These are phyloP conservation scores for Allium cepa DNA, from an alignment of 106 monocot species.

Conservation along the genomic window DNA sequence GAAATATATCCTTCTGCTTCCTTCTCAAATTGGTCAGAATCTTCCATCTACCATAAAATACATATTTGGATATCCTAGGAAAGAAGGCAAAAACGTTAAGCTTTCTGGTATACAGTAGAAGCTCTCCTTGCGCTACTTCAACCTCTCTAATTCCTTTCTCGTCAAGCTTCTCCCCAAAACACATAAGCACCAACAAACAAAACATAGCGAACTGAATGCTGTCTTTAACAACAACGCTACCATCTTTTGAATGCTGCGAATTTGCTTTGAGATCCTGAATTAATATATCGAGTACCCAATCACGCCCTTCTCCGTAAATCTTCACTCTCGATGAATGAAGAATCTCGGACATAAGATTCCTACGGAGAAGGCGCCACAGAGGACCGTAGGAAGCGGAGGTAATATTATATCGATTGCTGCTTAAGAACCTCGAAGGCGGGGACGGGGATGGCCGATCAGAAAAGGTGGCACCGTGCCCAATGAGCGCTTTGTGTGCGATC, in stretches of 20 bases:
- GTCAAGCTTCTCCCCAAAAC: neutral
- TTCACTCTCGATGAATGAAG: slow-evolving; percentile 11
- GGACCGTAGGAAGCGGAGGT: too few relatives aligned
- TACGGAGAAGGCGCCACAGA: slow-evolving; percentile 28
- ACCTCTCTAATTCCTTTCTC: slow-evolving; percentile 8
- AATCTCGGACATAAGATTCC: slow-evolving; percentile 20
- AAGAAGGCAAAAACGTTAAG: neutral
- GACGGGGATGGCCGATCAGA: too few relatives aligned
- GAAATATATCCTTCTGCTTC: slow-evolving; percentile 1
- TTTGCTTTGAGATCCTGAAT: too few relatives aligned
- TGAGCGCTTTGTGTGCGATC: neutral
- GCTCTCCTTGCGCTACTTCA: neutral
- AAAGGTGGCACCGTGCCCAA: too few relatives aligned
- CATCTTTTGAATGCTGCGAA: too few relatives aligned
- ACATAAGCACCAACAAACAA: slow-evolving; percentile 4
- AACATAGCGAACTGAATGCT: slow-evolving; percentile 14
- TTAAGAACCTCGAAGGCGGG: too few relatives aligned
- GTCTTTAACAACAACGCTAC: neutral
- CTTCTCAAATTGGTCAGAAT: neutral
- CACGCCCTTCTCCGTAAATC: slow-evolving; percentile 5
- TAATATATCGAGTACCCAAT: neutral
- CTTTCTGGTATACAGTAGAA: neutral
- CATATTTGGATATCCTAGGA: neutral
- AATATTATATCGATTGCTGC: too few relatives aligned
- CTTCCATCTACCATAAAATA: neutral